Conservation (phyloP, 805 yeast genomes). For the Candida piceae region DNA sequence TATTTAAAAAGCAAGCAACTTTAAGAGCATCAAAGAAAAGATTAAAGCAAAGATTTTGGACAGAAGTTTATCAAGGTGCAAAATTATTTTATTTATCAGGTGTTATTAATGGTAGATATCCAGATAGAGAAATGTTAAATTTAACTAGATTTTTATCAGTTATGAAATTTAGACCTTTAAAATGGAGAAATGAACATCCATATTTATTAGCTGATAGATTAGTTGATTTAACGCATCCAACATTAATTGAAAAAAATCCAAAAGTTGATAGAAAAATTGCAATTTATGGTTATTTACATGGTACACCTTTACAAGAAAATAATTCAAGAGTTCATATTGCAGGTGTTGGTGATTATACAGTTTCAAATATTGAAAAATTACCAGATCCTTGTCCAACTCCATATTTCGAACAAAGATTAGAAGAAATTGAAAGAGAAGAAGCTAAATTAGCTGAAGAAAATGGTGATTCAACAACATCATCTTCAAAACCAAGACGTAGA, state of each 20-base stretch:
- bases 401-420: constrained; percentile 76
- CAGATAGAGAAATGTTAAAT: constrained; percentile 92
- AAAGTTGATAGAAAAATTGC: constrained; percentile 89
- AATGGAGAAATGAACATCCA: constrained; percentile 99
- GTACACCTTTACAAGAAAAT: constrained; percentile 70
- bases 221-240: constrained; percentile 90
- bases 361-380: constrained; percentile 73
- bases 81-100: constrained; percentile 92
- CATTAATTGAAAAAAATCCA: constrained; percentile 66
- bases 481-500: constrained; percentile 57
- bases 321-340: constrained; percentile 86
- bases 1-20: constrained; percentile 85
- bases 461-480: constrained; percentile 40
- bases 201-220: constrained; percentile 87
- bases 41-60: constrained; percentile 94
- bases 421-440: constrained; percentile 72
- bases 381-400: constrained; percentile 99
- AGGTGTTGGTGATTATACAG: constrained; percentile 87
- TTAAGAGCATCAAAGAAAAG: constrained; percentile 87
- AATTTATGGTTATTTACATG: constrained; percentile 90
- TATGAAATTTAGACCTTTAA: constrained; percentile 97
- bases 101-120: constrained; percentile 94
- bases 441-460: constrained; percentile 59
- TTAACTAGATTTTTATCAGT: constrained; percentile 89
- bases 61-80: constrained; percentile 98